Conservation (phyloP, 176 grass and related monocot genomes). For the Oryza punctata region DNA sequence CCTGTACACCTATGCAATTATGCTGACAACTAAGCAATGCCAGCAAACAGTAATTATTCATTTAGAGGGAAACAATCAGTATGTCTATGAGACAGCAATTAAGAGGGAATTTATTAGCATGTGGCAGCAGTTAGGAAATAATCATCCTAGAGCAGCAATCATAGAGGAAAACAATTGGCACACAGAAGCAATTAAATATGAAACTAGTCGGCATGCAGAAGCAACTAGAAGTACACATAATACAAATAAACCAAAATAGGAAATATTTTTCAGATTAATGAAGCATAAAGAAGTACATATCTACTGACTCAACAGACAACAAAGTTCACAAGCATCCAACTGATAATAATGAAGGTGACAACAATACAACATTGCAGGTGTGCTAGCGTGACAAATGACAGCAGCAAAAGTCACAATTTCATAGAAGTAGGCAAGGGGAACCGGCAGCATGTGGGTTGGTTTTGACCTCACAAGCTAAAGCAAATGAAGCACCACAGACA, state of each 20-base stretch:
- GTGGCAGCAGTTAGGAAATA: too few relatives aligned
- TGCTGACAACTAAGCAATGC: neutral
- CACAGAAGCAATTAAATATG: too few relatives aligned
- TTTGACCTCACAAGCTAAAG: neutral
- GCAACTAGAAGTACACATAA: neutral
- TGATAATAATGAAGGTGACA: neutral
- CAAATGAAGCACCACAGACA: neutral
- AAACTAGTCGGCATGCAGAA: too few relatives aligned
- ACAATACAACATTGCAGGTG: conserved; percentile 7
- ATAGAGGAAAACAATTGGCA: too few relatives aligned
- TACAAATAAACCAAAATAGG: neutral
- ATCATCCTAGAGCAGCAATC: too few relatives aligned
- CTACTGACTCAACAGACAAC: neutral
- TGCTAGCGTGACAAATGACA: neutral
- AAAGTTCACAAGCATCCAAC: conserved; percentile 20
- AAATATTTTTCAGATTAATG: conserved; percentile 1
- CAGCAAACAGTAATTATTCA: neutral
- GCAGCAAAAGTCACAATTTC: neutral
- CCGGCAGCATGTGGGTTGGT: neutral
- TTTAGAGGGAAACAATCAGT: neutral
- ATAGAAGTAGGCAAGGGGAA: neutral
- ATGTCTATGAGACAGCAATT: too few relatives aligned
- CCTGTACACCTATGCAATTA: neutral
- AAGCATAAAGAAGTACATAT: neutral
- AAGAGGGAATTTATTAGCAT: neutral